Evolutionary conservation across 495 filamentous ascomycete species (phyloP), one percentile per base, ranked within the genome.

Genomic region (Aspergillus bertholletiae): DNA sequence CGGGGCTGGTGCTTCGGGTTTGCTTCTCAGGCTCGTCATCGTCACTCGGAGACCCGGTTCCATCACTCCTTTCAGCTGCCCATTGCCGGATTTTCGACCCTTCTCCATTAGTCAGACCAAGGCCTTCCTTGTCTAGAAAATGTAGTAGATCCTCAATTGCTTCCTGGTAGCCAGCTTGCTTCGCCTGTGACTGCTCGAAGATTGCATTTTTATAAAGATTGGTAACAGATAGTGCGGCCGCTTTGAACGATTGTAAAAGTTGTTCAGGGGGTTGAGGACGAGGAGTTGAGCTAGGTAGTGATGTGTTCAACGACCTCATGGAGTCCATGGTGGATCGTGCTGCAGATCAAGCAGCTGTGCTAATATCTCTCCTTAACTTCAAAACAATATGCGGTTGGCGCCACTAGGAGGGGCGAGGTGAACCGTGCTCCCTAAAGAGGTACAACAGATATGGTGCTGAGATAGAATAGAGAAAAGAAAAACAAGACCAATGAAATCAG

Each of bases 181-280:
- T 83, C 17, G 91, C 80, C 56, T 87, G 85, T n/a, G 84, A 76
- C 59, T 89, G 84, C 20, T 90, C 87, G 49, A 82, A 76, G 2
- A 87, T 86, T 15, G 93, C 91, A 49, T 85, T 89, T 69, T 96
- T 96, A 74, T 97, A 97, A 26, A 99, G 85, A 58, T 92, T 93
- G 44, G 95, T 97, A 49, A 97, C 92, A 3, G 95, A 96, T 20
- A 97, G 77, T 13, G 95, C 95, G 21, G 95, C 95, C 34, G 86
- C 81, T 67, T 88, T 92, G 80, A 99, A 99, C 49, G 89, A 84
- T 49, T 92, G 86, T 44, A 96, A 81, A 37, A 97, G 83, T 63
- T 94, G 80, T 65, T 92, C 89, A 12, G 87, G 81, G 22, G 86
- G 84, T 53, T 89, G 88, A 27, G 71, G 70, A 21, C 73, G 67